These are phyloP conservation scores for Wickerhamiella australiensis DNA, from an alignment of 805 yeast genomes.

Conservation along the genomic window DNA sequence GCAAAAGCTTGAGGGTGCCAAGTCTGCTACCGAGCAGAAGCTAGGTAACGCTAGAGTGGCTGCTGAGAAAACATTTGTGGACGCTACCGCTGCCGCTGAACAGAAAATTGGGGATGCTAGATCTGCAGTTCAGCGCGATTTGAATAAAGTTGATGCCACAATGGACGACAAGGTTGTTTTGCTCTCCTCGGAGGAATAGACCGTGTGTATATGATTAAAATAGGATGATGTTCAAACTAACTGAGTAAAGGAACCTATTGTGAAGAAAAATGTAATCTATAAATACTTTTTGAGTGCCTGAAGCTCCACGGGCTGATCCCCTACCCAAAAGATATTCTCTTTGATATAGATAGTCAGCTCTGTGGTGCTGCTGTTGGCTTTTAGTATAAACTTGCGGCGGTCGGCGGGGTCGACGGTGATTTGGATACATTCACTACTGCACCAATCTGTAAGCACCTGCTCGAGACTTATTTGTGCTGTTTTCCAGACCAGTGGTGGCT, in stretches of 20 bases:
- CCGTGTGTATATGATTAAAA: neutral
- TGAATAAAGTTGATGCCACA: neutral
- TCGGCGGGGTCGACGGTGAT: neutral
- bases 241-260: no score
- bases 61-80: neutral
- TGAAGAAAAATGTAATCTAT: no score
- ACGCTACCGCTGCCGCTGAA: neutral
- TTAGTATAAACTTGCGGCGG: neutral
- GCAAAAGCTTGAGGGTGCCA: neutral
- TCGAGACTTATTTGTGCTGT: neutral
- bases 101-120: neutral
- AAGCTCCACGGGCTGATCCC: neutral
- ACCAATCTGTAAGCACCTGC: slow-evolving; percentile 1
- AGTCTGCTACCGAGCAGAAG: neutral
- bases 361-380: neutral
- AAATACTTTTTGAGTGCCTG: neutral
- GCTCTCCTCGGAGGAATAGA: neutral
- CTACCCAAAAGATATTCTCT: slow-evolving; percentile 7
- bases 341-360: neutral
- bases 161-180: neutral
- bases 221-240: no score
- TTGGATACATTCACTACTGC: neutral
- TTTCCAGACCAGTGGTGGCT: neutral
- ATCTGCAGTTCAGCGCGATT: neutral
- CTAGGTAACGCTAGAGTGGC: neutral